Evolutionary conservation across 2,329 filamentous ascomycete species (phyloP).

Genomic region (Fragosphaeria purpurea): DNA sequence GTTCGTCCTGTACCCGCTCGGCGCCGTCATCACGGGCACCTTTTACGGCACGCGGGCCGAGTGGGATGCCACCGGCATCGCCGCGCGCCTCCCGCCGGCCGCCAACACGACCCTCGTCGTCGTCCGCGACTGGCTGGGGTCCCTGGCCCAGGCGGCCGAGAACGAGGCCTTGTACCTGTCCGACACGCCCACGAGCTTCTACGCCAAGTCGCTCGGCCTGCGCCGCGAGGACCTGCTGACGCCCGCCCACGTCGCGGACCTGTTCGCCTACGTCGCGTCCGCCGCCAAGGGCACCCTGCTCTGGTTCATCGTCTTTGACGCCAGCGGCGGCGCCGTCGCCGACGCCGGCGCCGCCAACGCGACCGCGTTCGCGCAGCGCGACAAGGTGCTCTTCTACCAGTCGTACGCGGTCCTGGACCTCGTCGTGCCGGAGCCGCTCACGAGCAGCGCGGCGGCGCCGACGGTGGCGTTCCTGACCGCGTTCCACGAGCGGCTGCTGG

Average conservation of each 20-base stretch:
- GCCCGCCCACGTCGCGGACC: conserved; percentile 30
- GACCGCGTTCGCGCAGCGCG: conserved; percentile 53
- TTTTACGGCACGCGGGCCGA: conserved; percentile 52
- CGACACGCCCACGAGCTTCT: conserved; percentile 41
- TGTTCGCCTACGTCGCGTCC: conserved; percentile 45
- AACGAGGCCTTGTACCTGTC: conserved; percentile 36
- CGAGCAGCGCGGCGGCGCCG: conserved; percentile 27
- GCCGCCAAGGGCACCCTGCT: conserved; percentile 39
- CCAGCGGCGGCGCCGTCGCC: conserved; percentile 48
- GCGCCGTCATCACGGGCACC: conserved; percentile 47
- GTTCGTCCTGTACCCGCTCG: conserved; percentile 43
- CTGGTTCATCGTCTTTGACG: conserved; percentile 55
- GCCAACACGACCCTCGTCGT: conserved; percentile 31
- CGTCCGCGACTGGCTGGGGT: conserved; percentile 53
- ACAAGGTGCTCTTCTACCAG: conserved; percentile 55
- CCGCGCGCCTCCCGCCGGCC: conserved; percentile 33
- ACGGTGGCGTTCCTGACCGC: conserved; percentile 41
- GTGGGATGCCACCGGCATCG: conserved; percentile 41
- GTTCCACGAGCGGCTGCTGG: conserved; percentile 34
- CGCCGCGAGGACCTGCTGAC: conserved; percentile 36
- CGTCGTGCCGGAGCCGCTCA: conserved; percentile 26
- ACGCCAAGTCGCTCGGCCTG: conserved; percentile 48
- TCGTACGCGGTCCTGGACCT: conserved; percentile 46
- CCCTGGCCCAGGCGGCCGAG: conserved; percentile 43
- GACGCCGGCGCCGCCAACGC: conserved; percentile 43